Conservation (phyloP, 768 basidiomycete species). For the Dioszegia aurantiaca region DNA sequence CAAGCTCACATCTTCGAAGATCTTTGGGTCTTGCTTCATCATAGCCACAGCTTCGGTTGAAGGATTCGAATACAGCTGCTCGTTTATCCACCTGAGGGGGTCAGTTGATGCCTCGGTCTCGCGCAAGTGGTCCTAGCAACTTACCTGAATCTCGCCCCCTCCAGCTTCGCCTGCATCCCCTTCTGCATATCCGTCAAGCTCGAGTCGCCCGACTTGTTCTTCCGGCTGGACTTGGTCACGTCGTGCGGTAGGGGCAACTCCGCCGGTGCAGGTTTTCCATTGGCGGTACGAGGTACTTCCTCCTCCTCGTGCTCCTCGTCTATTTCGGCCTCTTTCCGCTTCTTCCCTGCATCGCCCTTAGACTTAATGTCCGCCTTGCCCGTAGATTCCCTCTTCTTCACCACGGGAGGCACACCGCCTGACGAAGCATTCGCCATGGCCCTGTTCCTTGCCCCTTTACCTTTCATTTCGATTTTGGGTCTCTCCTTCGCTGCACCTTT, state of each 20-base stretch:
- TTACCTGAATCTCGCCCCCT: conserved; percentile 84
- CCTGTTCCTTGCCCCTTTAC: conserved; percentile 9
- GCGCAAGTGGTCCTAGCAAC: conserved; percentile 19
- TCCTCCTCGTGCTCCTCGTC: conserved; percentile 1
- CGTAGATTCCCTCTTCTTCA: conserved; percentile 5
- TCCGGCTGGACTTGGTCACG: conserved; percentile 5
- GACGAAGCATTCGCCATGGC: conserved; percentile 3
- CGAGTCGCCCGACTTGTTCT: conserved; percentile 19
- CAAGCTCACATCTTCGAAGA: conserved; percentile 74
- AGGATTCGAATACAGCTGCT: conserved; percentile 81
- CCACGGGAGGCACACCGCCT: neutral
- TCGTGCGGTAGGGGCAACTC: conserved; percentile 31
- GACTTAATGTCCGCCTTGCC: neutral
- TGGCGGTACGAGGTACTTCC: neutral
- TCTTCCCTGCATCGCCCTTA: neutral
- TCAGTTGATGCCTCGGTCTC: conserved; percentile 4
- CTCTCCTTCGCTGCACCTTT: conserved; percentile 18
- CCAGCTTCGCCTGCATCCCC: conserved; percentile 71
- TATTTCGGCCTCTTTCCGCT: conserved; percentile 6
- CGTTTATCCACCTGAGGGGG: conserved; percentile 76
- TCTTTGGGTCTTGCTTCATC: conserved; percentile 76
- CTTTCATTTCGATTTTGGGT: conserved; percentile 2
- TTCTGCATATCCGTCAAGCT: conserved; percentile 70
- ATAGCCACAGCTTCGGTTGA: conserved; percentile 70
- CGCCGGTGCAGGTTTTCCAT: conserved; percentile 21